These are phyloP conservation scores for Recurvomyces mirabilis DNA, from an alignment of 495 filamentous ascomycete genomes.

Conservation along the genomic window DNA sequence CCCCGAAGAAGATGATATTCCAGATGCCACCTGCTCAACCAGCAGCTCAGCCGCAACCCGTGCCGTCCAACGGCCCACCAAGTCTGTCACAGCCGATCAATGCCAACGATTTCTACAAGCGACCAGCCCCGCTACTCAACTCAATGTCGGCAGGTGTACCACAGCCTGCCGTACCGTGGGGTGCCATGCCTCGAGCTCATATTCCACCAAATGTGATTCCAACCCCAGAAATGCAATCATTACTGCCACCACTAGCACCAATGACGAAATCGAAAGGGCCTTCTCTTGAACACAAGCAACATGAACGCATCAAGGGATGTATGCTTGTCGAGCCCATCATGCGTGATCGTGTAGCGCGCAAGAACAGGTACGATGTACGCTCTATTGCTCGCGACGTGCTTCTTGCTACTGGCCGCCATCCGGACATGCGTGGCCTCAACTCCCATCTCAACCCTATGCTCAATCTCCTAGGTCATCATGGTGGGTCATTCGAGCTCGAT, in stretches of 20 bases:
- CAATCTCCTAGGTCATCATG: conserved; percentile 17
- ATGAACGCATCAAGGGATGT: conserved; percentile 12
- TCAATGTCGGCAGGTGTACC: background rate
- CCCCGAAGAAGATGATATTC: conserved; percentile 19
- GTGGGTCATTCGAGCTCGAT: conserved; percentile 27
- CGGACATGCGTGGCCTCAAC: conserved; percentile 46
- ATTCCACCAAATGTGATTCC: background rate
- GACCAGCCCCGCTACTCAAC: background rate
- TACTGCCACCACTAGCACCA: background rate
- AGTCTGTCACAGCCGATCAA: background rate
- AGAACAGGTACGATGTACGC: conserved; percentile 43
- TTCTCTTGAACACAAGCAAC: conserved; percentile 1
- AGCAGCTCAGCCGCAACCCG: background rate
- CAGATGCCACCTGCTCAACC: background rate
- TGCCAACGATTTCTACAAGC: conserved; percentile 5
- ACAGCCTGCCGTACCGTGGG: background rate
- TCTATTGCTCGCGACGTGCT: conserved; percentile 59
- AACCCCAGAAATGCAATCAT: background rate
- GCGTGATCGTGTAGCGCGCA: conserved; percentile 35
- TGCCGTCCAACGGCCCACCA: background rate
- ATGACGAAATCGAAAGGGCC: conserved; percentile 7
- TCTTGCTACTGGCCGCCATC: conserved; percentile 49
- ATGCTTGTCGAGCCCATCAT: conserved; percentile 36
- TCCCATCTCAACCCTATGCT: conserved; percentile 37
- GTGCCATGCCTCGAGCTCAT: background rate